Base-by-base conservation (phyloP, 2,329 filamentous ascomycete genomes). In the Aureobasidium sp. region DNA sequence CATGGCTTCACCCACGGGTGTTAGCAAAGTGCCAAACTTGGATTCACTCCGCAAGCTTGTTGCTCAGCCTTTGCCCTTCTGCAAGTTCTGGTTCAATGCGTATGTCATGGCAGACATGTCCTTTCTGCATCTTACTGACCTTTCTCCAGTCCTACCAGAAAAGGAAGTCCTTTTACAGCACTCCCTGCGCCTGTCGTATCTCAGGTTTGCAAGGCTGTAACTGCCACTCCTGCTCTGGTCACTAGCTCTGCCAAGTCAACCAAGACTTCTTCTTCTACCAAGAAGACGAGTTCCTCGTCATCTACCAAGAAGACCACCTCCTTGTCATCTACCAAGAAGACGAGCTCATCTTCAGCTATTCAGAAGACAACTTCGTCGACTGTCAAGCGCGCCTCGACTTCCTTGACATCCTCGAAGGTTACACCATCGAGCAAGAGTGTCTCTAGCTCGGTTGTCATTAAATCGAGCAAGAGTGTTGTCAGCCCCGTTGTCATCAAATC, bases 41-140 rank as follows among this genome's bases (percentile, higher is more conserved):
- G 25, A 32, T 38, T 21, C 30, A 10, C 41, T 54, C 14, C 34
- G 22, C 16, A 49, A 49, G 32, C 19, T 39, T 3, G 52, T 54
- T 10, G 52, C 52, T 29, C 35, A 54, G 22, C 52, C 52, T 16
- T n/a, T 54, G n/a, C 34, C 34, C 6, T 54, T 54, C 27, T 54
- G 52, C 35, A 48, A 25, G 2, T 54, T 54, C 37, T 54, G 42
- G 42, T 48, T 22, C 34, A 32, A 35, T 7, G 19, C 44, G 41
- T 32, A 8, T 35, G 49, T 42, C n/a, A n/a, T n/a, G n/a, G n/a
- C n/a, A n/a, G n/a, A n/a, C n/a, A n/a, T n/a, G n/a, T n/a, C n/a
- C n/a, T n/a, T n/a, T n/a, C n/a, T 22, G 22, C 38, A 11, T 29
- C 11, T 34, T 16, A 5, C 17, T 42, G 10, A 42, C 11, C 21